phyloP scores from a whole-genome alignment of 176 grass and related monocot genomes.

The Oryza rufipogon region DNA sequence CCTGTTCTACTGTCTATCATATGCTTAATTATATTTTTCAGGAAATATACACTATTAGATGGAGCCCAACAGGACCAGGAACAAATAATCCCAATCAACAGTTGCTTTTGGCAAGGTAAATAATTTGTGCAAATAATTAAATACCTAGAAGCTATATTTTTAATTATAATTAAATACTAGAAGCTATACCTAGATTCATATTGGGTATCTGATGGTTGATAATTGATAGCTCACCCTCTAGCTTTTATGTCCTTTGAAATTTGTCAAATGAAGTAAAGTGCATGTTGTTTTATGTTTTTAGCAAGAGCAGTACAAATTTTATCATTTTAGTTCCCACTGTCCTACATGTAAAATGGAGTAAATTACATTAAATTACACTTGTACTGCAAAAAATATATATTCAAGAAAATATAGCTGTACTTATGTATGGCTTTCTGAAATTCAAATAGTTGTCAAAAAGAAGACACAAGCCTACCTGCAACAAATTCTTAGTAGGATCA shows the following conservation, averaged over 20 bases:
- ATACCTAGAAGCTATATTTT: background rate
- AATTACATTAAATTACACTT: slow-evolving; percentile 1
- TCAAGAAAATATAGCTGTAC: background rate
- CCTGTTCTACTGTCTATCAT: slow-evolving; percentile 18
- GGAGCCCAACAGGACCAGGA: slow-evolving; percentile 88
- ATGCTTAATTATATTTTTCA: slow-evolving; percentile 48
- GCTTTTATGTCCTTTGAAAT: background rate
- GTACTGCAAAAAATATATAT: background rate
- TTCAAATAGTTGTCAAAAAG: background rate
- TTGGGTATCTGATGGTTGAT: background rate
- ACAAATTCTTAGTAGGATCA: background rate
- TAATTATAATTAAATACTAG: background rate
- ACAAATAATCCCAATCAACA: slow-evolving; percentile 86
- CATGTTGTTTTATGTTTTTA: background rate
- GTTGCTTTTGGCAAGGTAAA: slow-evolving; percentile 93
- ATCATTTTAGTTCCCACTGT: background rate
- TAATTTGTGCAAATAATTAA: slow-evolving; percentile 7
- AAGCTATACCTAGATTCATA: background rate
- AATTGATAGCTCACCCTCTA: background rate
- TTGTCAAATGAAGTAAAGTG: background rate
- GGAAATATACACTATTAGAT: slow-evolving; percentile 99
- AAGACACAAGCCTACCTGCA: background rate
- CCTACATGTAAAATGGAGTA: background rate
- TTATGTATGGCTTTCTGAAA: background rate
- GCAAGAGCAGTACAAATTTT: background rate